Evolutionary conservation across 2,329 filamentous ascomycete genomes (phyloP).

Genomic region (Neocucurbitaria cava): DNA sequence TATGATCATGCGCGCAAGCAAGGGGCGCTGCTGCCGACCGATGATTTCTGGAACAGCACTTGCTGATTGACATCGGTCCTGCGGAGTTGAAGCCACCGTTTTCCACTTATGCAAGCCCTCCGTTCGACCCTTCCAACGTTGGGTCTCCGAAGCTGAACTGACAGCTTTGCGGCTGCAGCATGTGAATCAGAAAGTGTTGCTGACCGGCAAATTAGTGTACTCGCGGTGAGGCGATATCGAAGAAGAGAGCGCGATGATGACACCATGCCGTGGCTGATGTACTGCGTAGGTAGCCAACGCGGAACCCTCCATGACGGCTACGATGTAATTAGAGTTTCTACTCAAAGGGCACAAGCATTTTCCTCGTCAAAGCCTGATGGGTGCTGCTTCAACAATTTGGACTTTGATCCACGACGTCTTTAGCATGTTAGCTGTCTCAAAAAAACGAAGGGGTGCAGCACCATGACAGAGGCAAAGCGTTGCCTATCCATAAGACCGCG

Average conservation of each 20-base stretch:
- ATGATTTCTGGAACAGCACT: background rate
- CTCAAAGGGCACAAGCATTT: background rate
- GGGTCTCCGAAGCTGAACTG: background rate
- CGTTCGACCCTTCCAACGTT: background rate
- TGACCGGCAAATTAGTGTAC: background rate
- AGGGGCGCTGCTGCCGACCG: background rate
- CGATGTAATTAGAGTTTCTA: background rate
- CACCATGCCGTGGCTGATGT: background rate
- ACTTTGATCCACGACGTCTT: background rate
- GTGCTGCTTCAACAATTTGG: background rate
- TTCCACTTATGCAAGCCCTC: background rate
- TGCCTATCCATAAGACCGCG: background rate
- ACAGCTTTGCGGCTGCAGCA: background rate
- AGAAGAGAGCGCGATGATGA: background rate
- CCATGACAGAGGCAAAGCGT: background rate
- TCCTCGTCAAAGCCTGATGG: background rate
- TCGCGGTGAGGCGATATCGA: background rate
- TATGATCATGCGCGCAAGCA: slow-evolving; percentile 3
- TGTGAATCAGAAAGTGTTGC: background rate
- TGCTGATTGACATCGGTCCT: background rate
- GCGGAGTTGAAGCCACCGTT: background rate
- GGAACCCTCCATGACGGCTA: background rate
- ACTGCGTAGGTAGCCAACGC: background rate
- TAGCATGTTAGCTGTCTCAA: background rate
- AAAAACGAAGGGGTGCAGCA: background rate